Evolutionary conservation across 495 filamentous ascomycete species (phyloP).

Genomic region (Penicillium simplicissimum): DNA sequence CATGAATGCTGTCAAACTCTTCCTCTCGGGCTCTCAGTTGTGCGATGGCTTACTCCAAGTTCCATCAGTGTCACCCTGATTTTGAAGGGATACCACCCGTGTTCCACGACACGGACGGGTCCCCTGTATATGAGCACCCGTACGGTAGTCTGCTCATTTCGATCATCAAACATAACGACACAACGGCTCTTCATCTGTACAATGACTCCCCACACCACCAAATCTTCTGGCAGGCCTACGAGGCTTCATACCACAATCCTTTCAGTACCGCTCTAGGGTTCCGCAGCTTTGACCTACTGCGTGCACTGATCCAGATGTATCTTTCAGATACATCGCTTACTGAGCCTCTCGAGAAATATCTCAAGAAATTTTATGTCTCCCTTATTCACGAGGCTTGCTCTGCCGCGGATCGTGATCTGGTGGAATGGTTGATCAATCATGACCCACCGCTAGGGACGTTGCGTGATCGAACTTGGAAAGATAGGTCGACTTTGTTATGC

Average conservation of each 20-base stretch:
- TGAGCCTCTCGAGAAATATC: background rate
- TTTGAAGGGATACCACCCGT: background rate
- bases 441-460: background rate
- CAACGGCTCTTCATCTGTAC: background rate
- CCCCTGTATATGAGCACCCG: background rate
- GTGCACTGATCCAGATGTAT: background rate
- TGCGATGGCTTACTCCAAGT: background rate
- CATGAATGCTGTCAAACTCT: background rate
- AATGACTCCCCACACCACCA: background rate
- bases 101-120: background rate
- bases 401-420: background rate
- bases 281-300: background rate
- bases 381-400: background rate
- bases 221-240: background rate
- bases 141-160: background rate
- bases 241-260: background rate
- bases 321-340: background rate
- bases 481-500: background rate
- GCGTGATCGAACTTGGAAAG: background rate
- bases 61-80: background rate
- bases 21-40: background rate
- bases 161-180: background rate
- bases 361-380: background rate
- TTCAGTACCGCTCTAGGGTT: background rate
- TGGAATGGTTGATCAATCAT: background rate